Conservation (phyloP, 2,329 filamentous ascomycete species). For the Hypoxylon sp. region DNA sequence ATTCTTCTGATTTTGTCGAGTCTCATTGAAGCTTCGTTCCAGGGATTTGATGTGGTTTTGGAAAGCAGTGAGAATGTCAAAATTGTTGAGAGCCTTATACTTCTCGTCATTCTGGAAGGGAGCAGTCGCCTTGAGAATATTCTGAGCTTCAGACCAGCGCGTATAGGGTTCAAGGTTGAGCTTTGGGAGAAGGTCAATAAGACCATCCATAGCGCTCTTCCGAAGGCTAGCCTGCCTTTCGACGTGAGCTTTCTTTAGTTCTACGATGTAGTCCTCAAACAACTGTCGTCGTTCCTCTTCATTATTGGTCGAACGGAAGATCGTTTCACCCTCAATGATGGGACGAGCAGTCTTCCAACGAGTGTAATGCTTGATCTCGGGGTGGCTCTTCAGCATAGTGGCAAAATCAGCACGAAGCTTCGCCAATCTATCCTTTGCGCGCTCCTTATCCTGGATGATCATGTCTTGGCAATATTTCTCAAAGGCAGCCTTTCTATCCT, state of each 20-base stretch:
- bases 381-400: slow-evolving; percentile 95
- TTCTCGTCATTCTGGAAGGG: slow-evolving; percentile 86
- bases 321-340: slow-evolving; percentile 94
- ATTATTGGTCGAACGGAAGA: slow-evolving; percentile 90
- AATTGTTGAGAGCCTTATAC: slow-evolving; percentile 87
- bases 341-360: slow-evolving; percentile 96
- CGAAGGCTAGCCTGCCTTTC: slow-evolving; percentile 81
- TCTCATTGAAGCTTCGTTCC: slow-evolving; percentile 92
- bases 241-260: slow-evolving; percentile 84
- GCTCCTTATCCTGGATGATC: slow-evolving; percentile 92
- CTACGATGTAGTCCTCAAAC: slow-evolving; percentile 92
- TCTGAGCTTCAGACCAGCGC: slow-evolving; percentile 91
- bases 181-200: slow-evolving; percentile 82
- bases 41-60: slow-evolving; percentile 95
- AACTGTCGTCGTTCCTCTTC: slow-evolving; percentile 90
- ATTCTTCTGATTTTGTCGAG: slow-evolving; percentile 88
- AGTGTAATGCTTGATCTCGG: slow-evolving; percentile 97
- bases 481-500: slow-evolving; percentile 90
- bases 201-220: slow-evolving; percentile 86
- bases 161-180: slow-evolving; percentile 93
- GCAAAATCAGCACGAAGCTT: slow-evolving; percentile 95
- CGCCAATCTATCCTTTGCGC: slow-evolving; percentile 90
- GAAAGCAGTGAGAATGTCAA: slow-evolving; percentile 92
- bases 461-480: slow-evolving; percentile 95
- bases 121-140: slow-evolving; percentile 81